phyloP scores from a whole-genome alignment of 441 rosid genomes.

The Sinapis alba region DNA sequence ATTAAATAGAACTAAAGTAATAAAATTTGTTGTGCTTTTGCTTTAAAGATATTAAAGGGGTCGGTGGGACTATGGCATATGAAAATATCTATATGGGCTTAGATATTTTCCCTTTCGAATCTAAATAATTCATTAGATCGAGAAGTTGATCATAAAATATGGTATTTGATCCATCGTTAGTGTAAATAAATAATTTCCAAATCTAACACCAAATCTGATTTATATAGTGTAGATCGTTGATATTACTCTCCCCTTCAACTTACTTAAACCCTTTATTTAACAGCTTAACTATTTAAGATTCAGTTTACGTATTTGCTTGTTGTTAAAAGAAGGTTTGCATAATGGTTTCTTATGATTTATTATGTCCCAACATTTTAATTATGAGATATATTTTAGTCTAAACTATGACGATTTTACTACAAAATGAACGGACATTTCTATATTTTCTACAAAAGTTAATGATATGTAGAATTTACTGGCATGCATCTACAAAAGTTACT shows the following conservation, averaged over 20 bases:
- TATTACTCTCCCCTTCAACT: neutral
- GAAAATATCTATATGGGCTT: neutral
- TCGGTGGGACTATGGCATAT: neutral
- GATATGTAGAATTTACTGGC: neutral
- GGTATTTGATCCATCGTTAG: neutral
- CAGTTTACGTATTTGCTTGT: neutral
- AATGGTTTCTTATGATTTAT: neutral
- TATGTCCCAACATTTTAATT: neutral
- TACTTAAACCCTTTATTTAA: neutral
- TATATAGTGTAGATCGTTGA: neutral
- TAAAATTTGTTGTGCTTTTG: neutral
- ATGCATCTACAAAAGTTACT: neutral
- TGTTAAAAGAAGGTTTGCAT: neutral
- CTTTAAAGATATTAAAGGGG: neutral
- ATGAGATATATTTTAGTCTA: neutral
- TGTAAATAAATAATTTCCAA: neutral
- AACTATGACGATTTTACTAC: neutral
- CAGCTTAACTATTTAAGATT: neutral
- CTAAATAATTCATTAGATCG: neutral
- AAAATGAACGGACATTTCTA: neutral
- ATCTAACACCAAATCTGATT: neutral
- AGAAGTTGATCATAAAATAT: neutral
- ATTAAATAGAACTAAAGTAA: neutral
- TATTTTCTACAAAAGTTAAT: neutral
- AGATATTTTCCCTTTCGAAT: slow-evolving; percentile 1